Base-by-base conservation (phyloP, 2,329 filamentous ascomycete genomes). In the Fusarium sp. region DNA sequence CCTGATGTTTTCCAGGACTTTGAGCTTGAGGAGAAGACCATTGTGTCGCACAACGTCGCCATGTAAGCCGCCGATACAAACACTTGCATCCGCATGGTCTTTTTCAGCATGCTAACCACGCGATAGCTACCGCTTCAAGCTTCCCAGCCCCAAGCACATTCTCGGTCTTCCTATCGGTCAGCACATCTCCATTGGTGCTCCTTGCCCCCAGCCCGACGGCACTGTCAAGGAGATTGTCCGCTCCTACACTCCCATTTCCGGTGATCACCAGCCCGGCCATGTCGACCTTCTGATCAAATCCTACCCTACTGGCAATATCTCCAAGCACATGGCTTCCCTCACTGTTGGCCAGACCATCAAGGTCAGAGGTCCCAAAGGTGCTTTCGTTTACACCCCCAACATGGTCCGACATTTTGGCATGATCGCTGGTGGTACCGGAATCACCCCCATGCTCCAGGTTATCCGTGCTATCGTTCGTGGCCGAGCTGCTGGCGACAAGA, bases 271-370 rank as follows among this genome's bases (percentile, higher is more conserved):
- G 79, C 90, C 91, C 58, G 96, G 96, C 80, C 91, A 93, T 86
- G 94, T 99, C 81, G 96, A 98, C 82, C 91, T 99, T 65, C 89
- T 99, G 75, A 94, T 99, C 86, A 99, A 99, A 87, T 94, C 94
- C 26, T 99, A 99, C 84, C 93, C 94, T 4, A 94, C 93, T 74
- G 96, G 96, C 76, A 98, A 98, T 85, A 98, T 99, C 86, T 97
- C 93, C 80, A 94, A 93, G 84, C 87, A 97, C 83, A 90, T 99
- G 84, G 93, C 93, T 48, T 90, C 88, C 14, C 88, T 99, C 67
- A 88, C 88, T 69, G 87, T 98, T 65, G 94, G 95, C 67, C 90
- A 97, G 81, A 91, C 88, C 66, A 96, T 99, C 86, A 93, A 93
- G 79, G 91, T 98, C 76, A 90, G 89, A 76, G 96, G 96, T 12